A percentile compares a stretch with the other conserved stretches of the same genome.
Conservation (phyloP, 768 basidiomycete species). For the Mycena crocata region DNA sequence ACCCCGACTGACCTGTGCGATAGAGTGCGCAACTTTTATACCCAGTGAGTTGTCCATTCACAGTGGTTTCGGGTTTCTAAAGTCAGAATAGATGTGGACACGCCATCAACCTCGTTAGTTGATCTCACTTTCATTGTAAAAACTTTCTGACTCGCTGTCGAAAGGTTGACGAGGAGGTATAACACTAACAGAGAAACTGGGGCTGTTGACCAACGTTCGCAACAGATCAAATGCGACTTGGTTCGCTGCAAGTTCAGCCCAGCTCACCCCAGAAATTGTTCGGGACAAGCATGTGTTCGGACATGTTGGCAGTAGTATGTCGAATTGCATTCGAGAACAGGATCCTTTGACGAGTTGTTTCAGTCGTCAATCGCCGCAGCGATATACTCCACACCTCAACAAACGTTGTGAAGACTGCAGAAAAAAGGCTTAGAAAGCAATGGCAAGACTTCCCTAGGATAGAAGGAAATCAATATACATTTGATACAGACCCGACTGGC, state of each 20-base stretch:
- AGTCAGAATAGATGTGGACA: conserved; percentile 29
- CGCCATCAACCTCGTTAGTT: conserved; percentile 30
- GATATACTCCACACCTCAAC: conserved; percentile 75
- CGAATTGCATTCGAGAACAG: background rate
- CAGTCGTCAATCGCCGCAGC: conserved; percentile 74
- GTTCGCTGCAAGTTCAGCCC: conserved; percentile 74
- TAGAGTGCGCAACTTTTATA: conserved; percentile 33
- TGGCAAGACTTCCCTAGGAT: conserved; percentile 13
- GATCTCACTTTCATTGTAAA: background rate
- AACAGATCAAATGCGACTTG: conserved; percentile 72
- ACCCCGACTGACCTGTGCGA: conserved; percentile 10
- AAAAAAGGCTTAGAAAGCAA: conserved; percentile 10
- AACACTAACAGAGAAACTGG: background rate
- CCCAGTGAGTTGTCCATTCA: conserved; percentile 11
- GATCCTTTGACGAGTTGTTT: conserved; percentile 29
- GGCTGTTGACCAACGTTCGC: conserved; percentile 5
- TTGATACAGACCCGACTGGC: conserved; percentile 29
- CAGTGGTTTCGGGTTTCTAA: conserved; percentile 10
- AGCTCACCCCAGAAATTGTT: conserved; percentile 62
- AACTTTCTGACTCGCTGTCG: background rate
- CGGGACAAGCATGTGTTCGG: conserved; percentile 61
- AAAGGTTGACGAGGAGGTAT: conserved; percentile 32
- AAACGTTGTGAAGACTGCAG: conserved; percentile 67
- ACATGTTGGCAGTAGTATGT: conserved; percentile 82
- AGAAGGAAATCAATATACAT: conserved; percentile 30